Evolutionary conservation across 2,329 filamentous ascomycete genomes (phyloP), one percentile per base, ranked within the genome.

Genomic region (Trichoderma afroharzianum): DNA sequence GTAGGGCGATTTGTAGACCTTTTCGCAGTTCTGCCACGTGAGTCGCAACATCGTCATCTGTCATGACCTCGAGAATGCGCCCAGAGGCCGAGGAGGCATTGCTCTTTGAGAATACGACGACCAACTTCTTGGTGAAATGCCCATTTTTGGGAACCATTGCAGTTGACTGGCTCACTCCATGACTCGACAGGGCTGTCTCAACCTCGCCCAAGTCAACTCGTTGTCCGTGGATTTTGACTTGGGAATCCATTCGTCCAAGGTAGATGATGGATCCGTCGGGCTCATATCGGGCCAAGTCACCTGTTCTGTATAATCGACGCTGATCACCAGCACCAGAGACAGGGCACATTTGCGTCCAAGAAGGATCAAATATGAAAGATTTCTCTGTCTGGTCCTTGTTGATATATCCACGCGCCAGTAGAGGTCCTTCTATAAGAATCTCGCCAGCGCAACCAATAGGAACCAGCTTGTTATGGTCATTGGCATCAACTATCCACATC

Each of bases 181-280:
- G 15, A 21, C 43, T 50, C n/a, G n/a, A 50, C 21, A 50, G n/a
- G 9, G 43, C n/a, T 12, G 43, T 50, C 24, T 63, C 61, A 28
- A 63, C 36, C 21, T 63, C 33, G 9, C 61, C 61, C 24, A 63
- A 80, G 78, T 86, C 89, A 63, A 87, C 80, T 69, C 86, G 77
- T 71, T 84, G 88, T 26, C 89, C 89, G 32, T 83, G 82, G 12
- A 89, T 77, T 76, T 90, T 90, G 62, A 89, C 82, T 75, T 89
- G 87, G 0, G 82, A 82, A 73, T 89, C 87, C 74, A 86, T 87
- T 26, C 87, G 81, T 55, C 86, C 86, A 61, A 85, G 76, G 64
- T 82, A 85, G 0, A 81, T 73, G 6, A 86, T 75, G 36, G 76
- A 75, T 1, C 82, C 81, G 59, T 84, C 80, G 0, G 76, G 75